Evolutionary conservation across 305 asterid genomes (phyloP).

Genomic region (Solanum hybrid): DNA sequence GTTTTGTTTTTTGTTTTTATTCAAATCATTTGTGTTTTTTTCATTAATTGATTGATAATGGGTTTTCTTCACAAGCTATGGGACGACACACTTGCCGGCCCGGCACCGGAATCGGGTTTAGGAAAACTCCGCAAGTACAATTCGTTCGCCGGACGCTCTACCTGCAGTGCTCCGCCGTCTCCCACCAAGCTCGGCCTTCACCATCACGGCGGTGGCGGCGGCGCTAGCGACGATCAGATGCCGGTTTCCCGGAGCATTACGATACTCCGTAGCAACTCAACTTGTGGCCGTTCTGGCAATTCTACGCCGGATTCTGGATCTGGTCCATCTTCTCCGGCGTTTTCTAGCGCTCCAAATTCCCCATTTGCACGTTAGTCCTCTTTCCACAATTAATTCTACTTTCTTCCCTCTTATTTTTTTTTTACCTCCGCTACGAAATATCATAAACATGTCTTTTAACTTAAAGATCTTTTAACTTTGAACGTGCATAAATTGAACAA

Average conservation of each 20-base stretch:
- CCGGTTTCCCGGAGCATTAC: constrained; percentile 49
- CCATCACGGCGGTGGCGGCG: neutral
- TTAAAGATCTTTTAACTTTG: accelerated
- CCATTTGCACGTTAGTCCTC: constrained; percentile 46
- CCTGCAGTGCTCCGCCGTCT: constrained; percentile 5
- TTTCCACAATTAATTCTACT: neutral
- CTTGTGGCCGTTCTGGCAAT: constrained; percentile 6
- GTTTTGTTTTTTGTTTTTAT: neutral
- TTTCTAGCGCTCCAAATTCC: constrained; percentile 33
- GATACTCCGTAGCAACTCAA: constrained; percentile 19
- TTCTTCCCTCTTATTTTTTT: no score
- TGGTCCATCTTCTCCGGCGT: constrained; percentile 40
- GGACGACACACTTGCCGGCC: constrained; percentile 79
- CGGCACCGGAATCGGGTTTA: constrained; percentile 61
- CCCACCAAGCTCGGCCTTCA: neutral
- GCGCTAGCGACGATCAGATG: constrained; percentile 5
- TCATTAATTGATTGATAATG: constrained; percentile 19
- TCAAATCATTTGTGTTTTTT: neutral
- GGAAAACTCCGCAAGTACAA: constrained; percentile 56
- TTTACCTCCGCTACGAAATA: neutral
- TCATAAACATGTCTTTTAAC: neutral
- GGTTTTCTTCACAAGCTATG: constrained; percentile 64
- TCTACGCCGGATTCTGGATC: constrained; percentile 35
- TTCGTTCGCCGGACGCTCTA: constrained; percentile 27
- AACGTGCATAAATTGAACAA: neutral